These are phyloP conservation scores for Tremellales sp. DNA, from an alignment of 1,284 basidiomycete species.

Conservation along the genomic window DNA sequence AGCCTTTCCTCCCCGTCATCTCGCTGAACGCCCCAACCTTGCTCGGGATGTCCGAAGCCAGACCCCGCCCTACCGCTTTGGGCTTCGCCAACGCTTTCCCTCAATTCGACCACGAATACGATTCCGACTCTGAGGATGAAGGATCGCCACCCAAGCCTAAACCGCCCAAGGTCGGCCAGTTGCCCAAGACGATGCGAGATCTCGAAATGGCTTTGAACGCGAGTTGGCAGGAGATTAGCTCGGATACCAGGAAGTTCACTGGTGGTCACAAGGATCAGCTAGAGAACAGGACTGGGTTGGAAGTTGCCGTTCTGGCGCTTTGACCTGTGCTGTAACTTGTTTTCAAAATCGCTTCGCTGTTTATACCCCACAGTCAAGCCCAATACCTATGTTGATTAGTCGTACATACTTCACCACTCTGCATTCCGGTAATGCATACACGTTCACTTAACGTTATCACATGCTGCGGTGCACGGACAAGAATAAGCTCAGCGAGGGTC, in stretches of 20 bases:
- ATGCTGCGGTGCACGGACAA: no score
- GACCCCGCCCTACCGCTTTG: constrained; percentile 10
- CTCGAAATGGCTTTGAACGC: constrained; percentile 27
- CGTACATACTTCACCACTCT: no score
- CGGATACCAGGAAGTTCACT: constrained; percentile 20
- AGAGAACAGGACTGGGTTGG: constrained; percentile 32
- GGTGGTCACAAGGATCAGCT: constrained; percentile 29
- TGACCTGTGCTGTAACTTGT: no score
- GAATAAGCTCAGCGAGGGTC: no score
- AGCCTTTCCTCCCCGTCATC: constrained; percentile 30
- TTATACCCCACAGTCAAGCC: no score
- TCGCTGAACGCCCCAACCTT: constrained; percentile 20
- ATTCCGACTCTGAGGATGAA: constrained; percentile 5
- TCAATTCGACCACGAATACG: neutral
- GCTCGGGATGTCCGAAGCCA: constrained; percentile 18
- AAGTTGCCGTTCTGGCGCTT: constrained; percentile 29
- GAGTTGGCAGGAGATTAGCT: constrained; percentile 26
- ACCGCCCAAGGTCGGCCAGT: neutral
- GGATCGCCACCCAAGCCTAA: neutral
- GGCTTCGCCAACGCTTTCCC: constrained; percentile 16
- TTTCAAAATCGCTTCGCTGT: no score
- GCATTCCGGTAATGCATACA: no score
- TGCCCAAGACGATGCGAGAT: constrained; percentile 22
- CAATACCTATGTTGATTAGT: no score
- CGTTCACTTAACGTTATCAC: no score